Conservation (phyloP, 257 asterid species). For the Nicotiana benthamiana region DNA sequence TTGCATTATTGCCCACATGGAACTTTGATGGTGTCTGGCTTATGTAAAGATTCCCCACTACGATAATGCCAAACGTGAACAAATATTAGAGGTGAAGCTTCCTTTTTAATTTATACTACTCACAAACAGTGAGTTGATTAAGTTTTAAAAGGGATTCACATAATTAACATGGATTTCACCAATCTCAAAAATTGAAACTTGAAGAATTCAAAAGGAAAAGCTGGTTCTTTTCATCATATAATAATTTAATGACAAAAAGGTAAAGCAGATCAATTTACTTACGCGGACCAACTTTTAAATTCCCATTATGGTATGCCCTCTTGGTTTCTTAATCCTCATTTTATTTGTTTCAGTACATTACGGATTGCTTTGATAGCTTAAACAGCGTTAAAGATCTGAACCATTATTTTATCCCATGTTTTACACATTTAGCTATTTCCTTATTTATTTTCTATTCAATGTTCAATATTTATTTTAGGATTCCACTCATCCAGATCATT, state of each 20-base stretch:
- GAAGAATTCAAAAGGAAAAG: background rate
- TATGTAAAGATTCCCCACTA: background rate
- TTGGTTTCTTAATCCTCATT: too few relatives aligned
- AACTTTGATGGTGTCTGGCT: background rate
- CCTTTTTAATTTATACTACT: background rate
- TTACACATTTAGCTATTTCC: background rate
- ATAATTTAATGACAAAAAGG: background rate
- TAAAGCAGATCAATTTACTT: background rate
- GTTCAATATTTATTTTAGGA: too few relatives aligned
- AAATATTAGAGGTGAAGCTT: background rate
- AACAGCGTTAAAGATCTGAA: background rate
- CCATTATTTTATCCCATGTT: background rate
- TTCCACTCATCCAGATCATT: too few relatives aligned
- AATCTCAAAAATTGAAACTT: background rate
- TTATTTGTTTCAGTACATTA: too few relatives aligned
- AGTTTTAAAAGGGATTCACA: background rate
- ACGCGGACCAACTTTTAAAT: background rate
- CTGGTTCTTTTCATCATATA: background rate
- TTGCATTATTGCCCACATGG: background rate
- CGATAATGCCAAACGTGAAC: background rate
- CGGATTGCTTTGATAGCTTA: too few relatives aligned
- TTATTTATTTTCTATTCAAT: too few relatives aligned
- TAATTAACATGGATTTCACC: background rate
- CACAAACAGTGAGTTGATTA: background rate
- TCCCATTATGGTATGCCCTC: too few relatives aligned